A percentile compares a stretch with the other conserved stretches of the same genome.
Conservation (phyloP, 768 basidiomycete genomes). For the Gloeopeniophorella convolvens region DNA sequence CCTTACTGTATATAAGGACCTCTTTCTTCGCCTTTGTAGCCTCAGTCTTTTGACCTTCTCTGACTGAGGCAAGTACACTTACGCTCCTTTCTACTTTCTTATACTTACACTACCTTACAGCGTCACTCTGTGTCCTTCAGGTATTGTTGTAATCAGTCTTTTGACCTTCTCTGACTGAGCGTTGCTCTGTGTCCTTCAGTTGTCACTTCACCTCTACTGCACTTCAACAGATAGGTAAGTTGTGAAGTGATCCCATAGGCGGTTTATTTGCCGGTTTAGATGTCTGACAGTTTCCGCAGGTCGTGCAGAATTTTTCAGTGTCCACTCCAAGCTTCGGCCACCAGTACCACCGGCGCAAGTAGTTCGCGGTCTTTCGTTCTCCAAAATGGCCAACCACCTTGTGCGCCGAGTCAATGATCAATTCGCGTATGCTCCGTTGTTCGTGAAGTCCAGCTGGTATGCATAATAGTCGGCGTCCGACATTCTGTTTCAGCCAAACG, state of each 20-base stretch:
- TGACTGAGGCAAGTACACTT: too few species aligned
- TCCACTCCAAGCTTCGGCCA: conserved; percentile 19
- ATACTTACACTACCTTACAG: too few species aligned
- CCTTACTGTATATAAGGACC: too few species aligned
- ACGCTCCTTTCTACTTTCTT: too few species aligned
- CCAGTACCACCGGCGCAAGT: conserved; percentile 20
- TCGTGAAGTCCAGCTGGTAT: background rate
- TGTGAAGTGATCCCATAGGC: conserved; percentile 2
- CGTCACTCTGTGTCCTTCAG: too few species aligned
- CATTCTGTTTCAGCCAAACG: background rate
- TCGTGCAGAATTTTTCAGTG: conserved; percentile 18
- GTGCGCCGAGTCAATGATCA: conserved; percentile 21
- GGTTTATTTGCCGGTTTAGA: conserved; percentile 18
- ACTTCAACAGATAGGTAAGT: background rate
- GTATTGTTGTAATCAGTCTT: too few species aligned
- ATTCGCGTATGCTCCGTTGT: conserved; percentile 11
- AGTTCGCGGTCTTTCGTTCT: conserved; percentile 19
- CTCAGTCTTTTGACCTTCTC: too few species aligned
- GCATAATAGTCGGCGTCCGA: background rate
- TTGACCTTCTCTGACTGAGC: too few species aligned
- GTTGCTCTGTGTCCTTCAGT: too few species aligned
- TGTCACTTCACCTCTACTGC: too few species aligned
- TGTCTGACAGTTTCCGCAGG: background rate
- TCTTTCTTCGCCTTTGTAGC: too few species aligned
- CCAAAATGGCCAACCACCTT: conserved; percentile 22